Percentiles rank a stretch among this genome's conserved stretches.
phyloP scores from a whole-genome alignment of 148 eudicot genomes.

The Beta vulgaris region DNA sequence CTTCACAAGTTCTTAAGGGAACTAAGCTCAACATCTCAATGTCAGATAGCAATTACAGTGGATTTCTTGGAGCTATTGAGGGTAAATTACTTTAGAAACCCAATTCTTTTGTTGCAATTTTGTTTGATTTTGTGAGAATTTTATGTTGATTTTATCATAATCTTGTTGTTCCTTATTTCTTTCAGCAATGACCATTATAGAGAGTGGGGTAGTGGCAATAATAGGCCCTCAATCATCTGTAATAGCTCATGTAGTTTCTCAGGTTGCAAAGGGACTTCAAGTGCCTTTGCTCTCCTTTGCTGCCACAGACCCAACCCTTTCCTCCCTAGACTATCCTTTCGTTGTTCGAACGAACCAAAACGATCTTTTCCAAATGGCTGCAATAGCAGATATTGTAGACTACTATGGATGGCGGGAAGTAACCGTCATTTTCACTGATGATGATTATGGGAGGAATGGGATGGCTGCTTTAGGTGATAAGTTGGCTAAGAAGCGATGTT shows the following conservation, averaged over 20 bases:
- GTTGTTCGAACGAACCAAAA: conserved; percentile 47
- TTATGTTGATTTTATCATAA: neutral
- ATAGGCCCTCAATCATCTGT: conserved; percentile 71
- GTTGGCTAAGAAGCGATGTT: conserved; percentile 37
- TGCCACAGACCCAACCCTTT: conserved; percentile 59
- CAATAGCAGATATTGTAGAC: conserved; percentile 50
- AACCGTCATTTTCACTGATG: conserved; percentile 51
- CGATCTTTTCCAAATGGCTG: conserved; percentile 65
- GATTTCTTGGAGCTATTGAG: conserved; percentile 50
- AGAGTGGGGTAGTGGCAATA: conserved; percentile 51
- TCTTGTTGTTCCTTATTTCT: conserved; percentile 1
- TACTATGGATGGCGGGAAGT: conserved; percentile 59
- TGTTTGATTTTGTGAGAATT: neutral
- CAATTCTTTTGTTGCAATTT: neutral
- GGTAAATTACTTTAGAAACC: conserved; percentile 32
- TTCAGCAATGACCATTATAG: conserved; percentile 72
- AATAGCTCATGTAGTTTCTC: conserved; percentile 44
- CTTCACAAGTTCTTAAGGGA: conserved; percentile 45
- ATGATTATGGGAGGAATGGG: conserved; percentile 69
- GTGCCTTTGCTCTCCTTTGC: conserved; percentile 63
- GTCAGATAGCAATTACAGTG: conserved; percentile 47
- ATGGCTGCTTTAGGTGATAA: conserved; percentile 45
- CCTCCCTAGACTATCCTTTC: conserved; percentile 53
- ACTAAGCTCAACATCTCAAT: conserved; percentile 45
- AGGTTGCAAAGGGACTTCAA: conserved; percentile 54